phyloP scores from a whole-genome alignment of 1,284 basidiomycete species.

The Bondarzewia mesenterica region DNA sequence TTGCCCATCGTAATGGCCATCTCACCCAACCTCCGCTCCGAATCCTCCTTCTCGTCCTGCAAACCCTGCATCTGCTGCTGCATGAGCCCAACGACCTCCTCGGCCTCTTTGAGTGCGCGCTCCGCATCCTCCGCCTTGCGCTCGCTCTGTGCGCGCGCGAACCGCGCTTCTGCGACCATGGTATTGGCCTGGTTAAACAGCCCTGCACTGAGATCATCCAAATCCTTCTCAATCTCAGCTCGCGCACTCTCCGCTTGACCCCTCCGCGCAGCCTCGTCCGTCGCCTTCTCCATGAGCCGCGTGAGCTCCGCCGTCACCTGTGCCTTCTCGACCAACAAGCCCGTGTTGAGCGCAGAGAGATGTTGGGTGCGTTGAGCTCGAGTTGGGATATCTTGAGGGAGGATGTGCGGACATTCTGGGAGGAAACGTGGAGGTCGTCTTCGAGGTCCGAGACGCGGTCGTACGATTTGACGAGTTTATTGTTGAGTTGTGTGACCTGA shows the following conservation, averaged over 20 bases:
- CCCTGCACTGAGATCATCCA: constrained; percentile 89
- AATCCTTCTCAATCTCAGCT: constrained; percentile 76
- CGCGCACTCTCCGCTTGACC: constrained; percentile 86
- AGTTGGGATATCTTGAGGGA: constrained; percentile 61
- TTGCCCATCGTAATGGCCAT: constrained; percentile 50
- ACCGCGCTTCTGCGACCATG: constrained; percentile 90
- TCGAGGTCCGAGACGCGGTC: constrained; percentile 90
- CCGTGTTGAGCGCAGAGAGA: constrained; percentile 76
- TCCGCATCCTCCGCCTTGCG: constrained; percentile 79
- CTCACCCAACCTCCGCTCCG: constrained; percentile 41
- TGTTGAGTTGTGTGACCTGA: constrained; percentile 86
- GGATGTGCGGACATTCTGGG: constrained; percentile 46
- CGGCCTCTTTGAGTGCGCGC: constrained; percentile 72
- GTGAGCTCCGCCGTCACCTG: constrained; percentile 91
- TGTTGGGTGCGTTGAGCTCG: constrained; percentile 69
- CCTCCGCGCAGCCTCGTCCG: constrained; percentile 87
- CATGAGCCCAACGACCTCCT: constrained; percentile 80
- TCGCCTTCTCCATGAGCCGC: constrained; percentile 88
- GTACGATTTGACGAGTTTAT: constrained; percentile 88
- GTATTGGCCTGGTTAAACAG: constrained; percentile 85
- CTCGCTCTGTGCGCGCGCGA: constrained; percentile 69
- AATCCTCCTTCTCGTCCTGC: constrained; percentile 52
- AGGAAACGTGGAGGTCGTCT: constrained; percentile 74
- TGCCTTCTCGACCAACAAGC: constrained; percentile 80
- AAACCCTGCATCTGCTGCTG: constrained; percentile 79